These are phyloP conservation scores for Volvox carteri DNA, from an alignment of 163 green algal genomes.

Conservation along the genomic window DNA sequence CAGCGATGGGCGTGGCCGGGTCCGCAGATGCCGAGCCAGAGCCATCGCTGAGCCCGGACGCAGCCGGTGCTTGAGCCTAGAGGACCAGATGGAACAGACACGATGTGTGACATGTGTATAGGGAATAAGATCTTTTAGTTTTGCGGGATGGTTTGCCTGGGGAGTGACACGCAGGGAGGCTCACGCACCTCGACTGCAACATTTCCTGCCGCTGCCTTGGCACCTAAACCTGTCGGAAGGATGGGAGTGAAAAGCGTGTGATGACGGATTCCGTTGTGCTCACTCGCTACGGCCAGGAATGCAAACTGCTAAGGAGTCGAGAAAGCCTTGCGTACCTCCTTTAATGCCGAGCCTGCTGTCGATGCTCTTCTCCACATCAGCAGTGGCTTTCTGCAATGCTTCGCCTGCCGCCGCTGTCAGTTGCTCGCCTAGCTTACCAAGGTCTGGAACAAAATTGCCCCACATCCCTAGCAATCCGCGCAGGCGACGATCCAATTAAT, in stretches of 20 bases:
- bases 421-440: conserved; percentile 37
- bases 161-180: no score
- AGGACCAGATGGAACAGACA: no score
- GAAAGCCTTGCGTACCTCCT: not conserved
- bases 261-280: not conserved
- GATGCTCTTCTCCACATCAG: conserved; percentile 77
- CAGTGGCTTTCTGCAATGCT: conserved; percentile 69
- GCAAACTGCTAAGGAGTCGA: not conserved
- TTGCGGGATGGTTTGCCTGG: no score
- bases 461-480: conserved; percentile 13
- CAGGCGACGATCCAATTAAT: not conserved
- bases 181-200: conserved; percentile 27
- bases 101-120: not conserved
- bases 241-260: not conserved
- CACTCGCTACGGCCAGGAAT: conserved; percentile 4
- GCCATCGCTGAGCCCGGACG: not conserved
- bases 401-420: conserved; percentile 29
- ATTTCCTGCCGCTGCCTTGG: not conserved
- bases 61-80: not conserved
- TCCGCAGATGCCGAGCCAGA: conserved; percentile 1
- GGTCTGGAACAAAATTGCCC: conserved; percentile 41
- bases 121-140: not conserved
- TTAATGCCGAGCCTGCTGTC: conserved; percentile 64
- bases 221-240: not conserved
- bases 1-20: not conserved